Percentiles rank a stretch among this genome's conserved stretches.
These are phyloP conservation scores for Aspergillus haitiensis DNA, from an alignment of 495 filamentous ascomycete species.

Conservation along the genomic window DNA sequence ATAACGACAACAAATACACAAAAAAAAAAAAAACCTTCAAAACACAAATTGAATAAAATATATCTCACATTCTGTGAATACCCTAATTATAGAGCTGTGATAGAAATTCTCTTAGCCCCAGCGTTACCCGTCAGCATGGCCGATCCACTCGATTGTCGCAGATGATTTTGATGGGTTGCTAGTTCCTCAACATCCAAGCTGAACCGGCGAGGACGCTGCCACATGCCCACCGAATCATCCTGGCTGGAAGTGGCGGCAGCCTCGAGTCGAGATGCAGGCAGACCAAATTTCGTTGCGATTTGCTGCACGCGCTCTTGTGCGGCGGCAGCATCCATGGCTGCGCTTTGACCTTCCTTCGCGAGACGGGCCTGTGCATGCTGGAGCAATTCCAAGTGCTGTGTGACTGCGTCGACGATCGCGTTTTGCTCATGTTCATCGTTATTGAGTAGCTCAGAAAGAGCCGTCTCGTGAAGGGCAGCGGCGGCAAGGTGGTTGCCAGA, in stretches of 20 bases:
- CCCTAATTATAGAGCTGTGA: conserved; percentile 25
- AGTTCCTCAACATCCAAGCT: conserved; percentile 43
- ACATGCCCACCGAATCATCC: conserved; percentile 38
- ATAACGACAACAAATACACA: no score
- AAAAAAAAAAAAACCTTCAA: neutral
- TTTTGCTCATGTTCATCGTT: conserved; percentile 42
- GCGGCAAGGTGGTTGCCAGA: conserved; percentile 52
- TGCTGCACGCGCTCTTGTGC: conserved; percentile 34
- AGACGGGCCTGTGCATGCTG: conserved; percentile 42
- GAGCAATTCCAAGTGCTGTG: conserved; percentile 54
- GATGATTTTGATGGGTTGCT: conserved; percentile 38
- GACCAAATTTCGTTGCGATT: conserved; percentile 35
- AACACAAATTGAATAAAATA: conserved; percentile 1
- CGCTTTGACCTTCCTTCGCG: conserved; percentile 25
- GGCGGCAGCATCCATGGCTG: conserved; percentile 22
- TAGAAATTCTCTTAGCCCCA: conserved; percentile 27
- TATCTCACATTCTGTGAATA: neutral
- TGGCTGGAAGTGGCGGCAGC: conserved; percentile 18
- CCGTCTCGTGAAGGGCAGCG: conserved; percentile 54
- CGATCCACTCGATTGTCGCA: conserved; percentile 39
- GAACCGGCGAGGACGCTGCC: conserved; percentile 43
- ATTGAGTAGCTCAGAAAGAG: conserved; percentile 49
- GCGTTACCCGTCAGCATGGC: conserved; percentile 35
- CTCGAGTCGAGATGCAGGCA: conserved; percentile 30
- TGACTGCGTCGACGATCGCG: conserved; percentile 36